A percentile compares a stretch with the other conserved stretches of the same genome.
Conservation (phyloP, 768 basidiomycete genomes). For the Rhodocollybia butyracea region DNA sequence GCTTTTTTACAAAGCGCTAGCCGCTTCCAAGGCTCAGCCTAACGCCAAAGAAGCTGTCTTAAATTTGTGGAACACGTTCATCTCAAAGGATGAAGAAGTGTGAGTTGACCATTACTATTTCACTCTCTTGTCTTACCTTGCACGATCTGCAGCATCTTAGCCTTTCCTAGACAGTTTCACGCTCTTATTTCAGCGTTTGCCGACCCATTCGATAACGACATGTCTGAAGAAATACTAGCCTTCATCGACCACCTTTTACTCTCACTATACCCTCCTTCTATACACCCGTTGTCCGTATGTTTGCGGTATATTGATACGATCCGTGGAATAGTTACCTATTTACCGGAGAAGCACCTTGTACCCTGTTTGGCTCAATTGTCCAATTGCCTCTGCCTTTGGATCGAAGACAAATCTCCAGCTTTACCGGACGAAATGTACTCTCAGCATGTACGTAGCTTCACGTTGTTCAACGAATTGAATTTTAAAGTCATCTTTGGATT, state of each 20-base stretch:
- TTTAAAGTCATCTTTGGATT: background rate
- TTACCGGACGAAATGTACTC: constrained; percentile 33
- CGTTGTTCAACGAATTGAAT: background rate
- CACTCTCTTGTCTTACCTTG: background rate
- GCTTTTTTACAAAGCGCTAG: constrained; percentile 38
- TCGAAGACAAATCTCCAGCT: constrained; percentile 28
- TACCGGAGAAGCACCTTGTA: background rate
- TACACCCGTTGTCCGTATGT: constrained; percentile 23
- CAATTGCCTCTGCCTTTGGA: constrained; percentile 30
- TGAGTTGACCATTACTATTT: constrained; percentile 3
- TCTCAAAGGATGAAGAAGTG: background rate
- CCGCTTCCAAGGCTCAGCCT: constrained; percentile 26
- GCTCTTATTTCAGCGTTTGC: constrained; percentile 22
- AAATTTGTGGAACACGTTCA: background rate
- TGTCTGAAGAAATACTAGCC: constrained; percentile 24
- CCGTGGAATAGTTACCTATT: constrained; percentile 15
- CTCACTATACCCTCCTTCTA: constrained; percentile 29
- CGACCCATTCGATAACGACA: constrained; percentile 1
- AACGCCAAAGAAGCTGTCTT: background rate
- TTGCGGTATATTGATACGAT: constrained; percentile 35
- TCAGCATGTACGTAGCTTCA: constrained; percentile 25
- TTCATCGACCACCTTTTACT: constrained; percentile 27
- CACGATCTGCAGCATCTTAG: background rate
- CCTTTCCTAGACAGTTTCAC: constrained; percentile 18
- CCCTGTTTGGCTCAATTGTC: constrained; percentile 1